Base-by-base conservation (phyloP, 768 basidiomycete species). In the Kwoniella pini region DNA sequence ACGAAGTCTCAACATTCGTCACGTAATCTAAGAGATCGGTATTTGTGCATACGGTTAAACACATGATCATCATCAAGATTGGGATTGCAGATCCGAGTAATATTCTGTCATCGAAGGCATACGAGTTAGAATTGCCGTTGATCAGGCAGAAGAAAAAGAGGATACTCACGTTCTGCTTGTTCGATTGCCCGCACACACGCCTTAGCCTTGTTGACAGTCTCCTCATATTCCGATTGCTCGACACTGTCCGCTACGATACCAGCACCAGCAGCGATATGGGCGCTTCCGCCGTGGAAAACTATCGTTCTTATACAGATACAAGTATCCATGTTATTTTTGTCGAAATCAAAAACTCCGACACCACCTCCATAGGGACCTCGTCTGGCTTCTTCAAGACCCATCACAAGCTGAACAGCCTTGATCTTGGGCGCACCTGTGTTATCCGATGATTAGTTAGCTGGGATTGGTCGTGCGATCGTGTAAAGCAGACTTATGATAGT, bases 301-400 rank as follows among this genome's bases (percentile, higher is more conserved):
- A 97, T 98, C 4, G 94, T 98, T 30, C 96, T 86, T 70, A 99
- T 98, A 4, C 96, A 95, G 71, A 99, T 99, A 80, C 95, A 98
- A 0, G 91, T 96, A 77, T 99, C 96, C 89, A 98, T 91, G 72
- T 88, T 88, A 76, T 98, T 90, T 24, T 69, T 54, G 63, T 80
- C 77, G 79, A 98, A 97, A 79, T 98, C 94, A 77, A 94, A 98
- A 53, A 92, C 87, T n/a, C 96, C 96, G 15, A 98, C 93, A 2
- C 91, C 96, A 28, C 96, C 96, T 6, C 93, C 96, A 68, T 99
- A 99, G 15, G 97, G 88, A 24, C 94, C 94, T 36, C 96, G 85
- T 24, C 86, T 85, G 78, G 97, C 91, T 70, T 87, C 84, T 76
- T 98, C 96, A 49, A 97, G 80, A 19, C 85, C 86, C 4, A 87